Percentiles rank a stretch among this genome's conserved stretches.
These are phyloP conservation scores for Penicillium brasilianum DNA, from an alignment of 2,329 filamentous ascomycete genomes.

Conservation along the genomic window DNA sequence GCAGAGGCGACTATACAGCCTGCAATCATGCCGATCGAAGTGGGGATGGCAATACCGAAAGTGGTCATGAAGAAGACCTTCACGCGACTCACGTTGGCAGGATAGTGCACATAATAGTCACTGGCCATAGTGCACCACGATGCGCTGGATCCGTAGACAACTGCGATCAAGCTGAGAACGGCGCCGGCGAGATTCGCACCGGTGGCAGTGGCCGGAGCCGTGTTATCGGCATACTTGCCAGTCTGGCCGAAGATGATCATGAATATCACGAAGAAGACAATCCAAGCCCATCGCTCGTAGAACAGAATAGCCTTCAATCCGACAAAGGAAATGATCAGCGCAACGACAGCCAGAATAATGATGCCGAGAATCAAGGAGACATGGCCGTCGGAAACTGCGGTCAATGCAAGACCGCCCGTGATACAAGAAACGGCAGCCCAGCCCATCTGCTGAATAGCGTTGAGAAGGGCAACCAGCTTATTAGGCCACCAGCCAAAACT, in stretches of 20 bases:
- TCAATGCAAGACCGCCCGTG: slow-evolving; percentile 39
- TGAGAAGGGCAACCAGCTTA: slow-evolving; percentile 54
- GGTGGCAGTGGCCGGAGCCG: slow-evolving; percentile 42
- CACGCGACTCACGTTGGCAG: slow-evolving; percentile 26
- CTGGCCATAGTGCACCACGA: slow-evolving; percentile 33
- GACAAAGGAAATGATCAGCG: slow-evolving; percentile 35
- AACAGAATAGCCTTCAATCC: slow-evolving; percentile 36
- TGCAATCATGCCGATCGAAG: slow-evolving; percentile 29
- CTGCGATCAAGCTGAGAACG: slow-evolving; percentile 47
- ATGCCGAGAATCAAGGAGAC: slow-evolving; percentile 37
- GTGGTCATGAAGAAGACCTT: slow-evolving; percentile 33
- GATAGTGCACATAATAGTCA: slow-evolving; percentile 36
- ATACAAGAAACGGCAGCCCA: slow-evolving; percentile 40
- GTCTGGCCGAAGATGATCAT: slow-evolving; percentile 57
- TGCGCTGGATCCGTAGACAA: slow-evolving; percentile 37
- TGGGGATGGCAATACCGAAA: slow-evolving; percentile 31
- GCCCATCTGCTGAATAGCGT: slow-evolving; percentile 41
- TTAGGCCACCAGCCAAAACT: slow-evolving; percentile 59
- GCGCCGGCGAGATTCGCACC: slow-evolving; percentile 34
- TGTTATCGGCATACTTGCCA: slow-evolving; percentile 49
- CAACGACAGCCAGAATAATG: slow-evolving; percentile 37
- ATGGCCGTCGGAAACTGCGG: slow-evolving; percentile 40
- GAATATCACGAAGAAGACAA: slow-evolving; percentile 45
- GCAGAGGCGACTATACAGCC: slow-evolving; percentile 26
- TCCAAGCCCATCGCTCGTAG: slow-evolving; percentile 41